These are phyloP conservation scores for Erodium texanum DNA, from an alignment of 441 rosid genomes.

Conservation along the genomic window DNA sequence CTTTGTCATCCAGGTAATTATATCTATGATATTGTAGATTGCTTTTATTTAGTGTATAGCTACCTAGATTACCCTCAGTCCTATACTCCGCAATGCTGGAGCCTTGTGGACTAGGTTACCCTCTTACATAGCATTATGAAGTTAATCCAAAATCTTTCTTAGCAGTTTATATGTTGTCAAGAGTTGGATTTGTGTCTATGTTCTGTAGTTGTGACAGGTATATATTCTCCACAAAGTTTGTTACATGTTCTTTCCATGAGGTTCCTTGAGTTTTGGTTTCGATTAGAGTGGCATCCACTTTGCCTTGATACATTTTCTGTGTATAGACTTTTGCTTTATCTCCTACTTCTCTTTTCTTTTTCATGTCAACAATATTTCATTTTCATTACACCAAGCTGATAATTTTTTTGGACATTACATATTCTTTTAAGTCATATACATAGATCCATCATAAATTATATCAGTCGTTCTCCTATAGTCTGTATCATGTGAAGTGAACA, in stretches of 20 bases:
- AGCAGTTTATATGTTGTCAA: too few relatives aligned
- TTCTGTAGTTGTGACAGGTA: too few relatives aligned
- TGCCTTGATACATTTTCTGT: not conserved
- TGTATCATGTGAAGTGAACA: constrained; percentile 12
- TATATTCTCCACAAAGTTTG: too few relatives aligned
- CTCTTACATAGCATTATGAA: not conserved
- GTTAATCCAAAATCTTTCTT: not conserved
- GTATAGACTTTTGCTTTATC: not conserved
- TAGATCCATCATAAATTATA: too few relatives aligned
- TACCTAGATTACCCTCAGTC: too few relatives aligned
- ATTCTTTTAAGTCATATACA: too few relatives aligned
- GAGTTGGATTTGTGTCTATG: too few relatives aligned
- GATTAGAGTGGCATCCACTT: not conserved
- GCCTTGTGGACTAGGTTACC: not conserved
- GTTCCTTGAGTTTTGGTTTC: not conserved
- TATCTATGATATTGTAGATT: constrained; percentile 9
- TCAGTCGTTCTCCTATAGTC: not conserved
- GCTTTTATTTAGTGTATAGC: not conserved
- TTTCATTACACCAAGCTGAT: not conserved
- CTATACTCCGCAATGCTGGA: too few relatives aligned
- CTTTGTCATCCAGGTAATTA: constrained; percentile 73
- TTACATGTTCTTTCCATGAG: too few relatives aligned
- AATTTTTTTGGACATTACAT: too few relatives aligned
- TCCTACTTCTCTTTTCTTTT: not conserved
- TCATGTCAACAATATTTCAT: not conserved